phyloP scores from a whole-genome alignment of 768 basidiomycete genomes.

The Exsudoporus frostii region DNA sequence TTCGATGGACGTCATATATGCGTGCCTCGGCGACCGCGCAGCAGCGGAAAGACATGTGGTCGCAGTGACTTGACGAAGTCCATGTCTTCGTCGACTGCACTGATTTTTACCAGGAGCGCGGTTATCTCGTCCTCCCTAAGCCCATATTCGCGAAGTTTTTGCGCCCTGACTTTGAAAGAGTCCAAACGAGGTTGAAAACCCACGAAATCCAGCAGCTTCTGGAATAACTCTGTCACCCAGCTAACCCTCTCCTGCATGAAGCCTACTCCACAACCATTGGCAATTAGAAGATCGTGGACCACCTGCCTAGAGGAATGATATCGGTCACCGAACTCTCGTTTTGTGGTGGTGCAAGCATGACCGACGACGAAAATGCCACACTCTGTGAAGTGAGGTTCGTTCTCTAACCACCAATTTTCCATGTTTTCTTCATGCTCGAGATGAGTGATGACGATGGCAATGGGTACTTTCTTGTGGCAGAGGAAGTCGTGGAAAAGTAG shows the following conservation, averaged over 20 bases:
- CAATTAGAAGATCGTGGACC: constrained; percentile 22
- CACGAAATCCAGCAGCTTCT: constrained; percentile 21
- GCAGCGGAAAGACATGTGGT: constrained; percentile 1
- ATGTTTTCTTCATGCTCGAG: constrained; percentile 35
- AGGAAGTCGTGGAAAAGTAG: constrained; percentile 32
- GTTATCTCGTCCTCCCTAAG: constrained; percentile 23
- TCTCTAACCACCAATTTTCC: constrained; percentile 35
- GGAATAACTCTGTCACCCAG: constrained; percentile 24
- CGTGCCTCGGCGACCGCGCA: constrained; percentile 11
- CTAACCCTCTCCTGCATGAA: constrained; percentile 24
- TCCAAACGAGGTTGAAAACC: constrained; percentile 20
- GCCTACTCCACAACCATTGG: constrained; percentile 14
- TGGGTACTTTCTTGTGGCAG: constrained; percentile 31
- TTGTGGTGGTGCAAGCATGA: constrained; percentile 37
- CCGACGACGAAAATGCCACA: constrained; percentile 23
- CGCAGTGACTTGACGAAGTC: constrained; percentile 4
- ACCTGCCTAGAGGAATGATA: constrained; percentile 21
- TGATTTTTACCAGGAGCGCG: constrained; percentile 18
- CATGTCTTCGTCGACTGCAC: constrained; percentile 22
- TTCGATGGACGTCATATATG: constrained; percentile 4
- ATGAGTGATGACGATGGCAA: constrained; percentile 33
- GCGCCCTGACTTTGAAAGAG: constrained; percentile 21
- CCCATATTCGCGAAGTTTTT: constrained; percentile 28
- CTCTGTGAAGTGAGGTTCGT: constrained; percentile 18
- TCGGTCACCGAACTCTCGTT: constrained; percentile 24